Base-by-base conservation (phyloP, 1,284 basidiomycete species). In the Trichosporon sp. region DNA sequence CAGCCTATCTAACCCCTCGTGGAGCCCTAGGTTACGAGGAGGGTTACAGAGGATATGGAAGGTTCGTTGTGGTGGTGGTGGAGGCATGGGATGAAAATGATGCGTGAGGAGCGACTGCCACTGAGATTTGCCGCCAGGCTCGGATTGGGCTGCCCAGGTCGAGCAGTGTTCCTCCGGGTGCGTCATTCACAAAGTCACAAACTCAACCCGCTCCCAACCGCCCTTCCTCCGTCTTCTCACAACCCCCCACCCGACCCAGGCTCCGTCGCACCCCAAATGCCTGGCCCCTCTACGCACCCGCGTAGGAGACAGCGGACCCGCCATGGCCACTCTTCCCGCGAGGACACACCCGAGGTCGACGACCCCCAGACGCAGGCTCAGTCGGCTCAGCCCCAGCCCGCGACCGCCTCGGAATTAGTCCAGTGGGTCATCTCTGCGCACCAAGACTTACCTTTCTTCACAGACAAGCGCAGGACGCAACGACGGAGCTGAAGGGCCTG, bases 401-500 rank as follows among this genome's bases (percentile, higher is more conserved):
- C 59, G 16, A 63, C 59, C 1, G 59, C 59, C 10, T 63, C 59
- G 31, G 59, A 63, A 35, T 32, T 63, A 8, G 59, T 63, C 2
- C 59, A 63, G 59, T 63, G 59, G 14, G 59, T 35, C 59, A n/a
- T 8, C 2, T 6, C 5, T 6, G 7, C 4, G 26, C 31, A 35
- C 32, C 6, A 10, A 2, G 1, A 63, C 69, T 73, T n/a, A 71
- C 61, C 38, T 10, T 3, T 8, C 37, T 6, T 14, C 32, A n/a
- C 54, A 76, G 75, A 59, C 71, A 74, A n/a, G 75, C 74, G 12
- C 71, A 75, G 48, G 69, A 69, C 19, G 71, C 71, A 2, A 69
- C 69, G 7, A 67, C 65, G n/a, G 71, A 71, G 84, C 89, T 69
- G 38, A 76, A 76, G 70, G 31, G 12, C 12, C 51, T 73, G 38